phyloP scores from a whole-genome alignment of 331 rosid species.

The Telfairia occidentalis region DNA sequence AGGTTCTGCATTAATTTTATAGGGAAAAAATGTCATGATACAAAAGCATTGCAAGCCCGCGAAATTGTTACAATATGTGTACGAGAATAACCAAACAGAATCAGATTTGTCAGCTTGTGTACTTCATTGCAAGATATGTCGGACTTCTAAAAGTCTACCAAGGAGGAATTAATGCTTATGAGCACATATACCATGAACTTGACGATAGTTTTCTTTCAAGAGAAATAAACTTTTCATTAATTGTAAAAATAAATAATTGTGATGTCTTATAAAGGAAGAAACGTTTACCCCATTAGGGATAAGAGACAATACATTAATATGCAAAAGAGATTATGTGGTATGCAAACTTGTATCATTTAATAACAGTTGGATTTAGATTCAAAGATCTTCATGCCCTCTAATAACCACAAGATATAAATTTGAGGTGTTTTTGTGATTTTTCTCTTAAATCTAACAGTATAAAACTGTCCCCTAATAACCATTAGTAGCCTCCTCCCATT shows the following conservation, averaged over 20 bases:
- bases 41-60: background rate
- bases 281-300: too few relatives aligned
- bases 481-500: too few relatives aligned
- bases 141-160: background rate
- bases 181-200: background rate
- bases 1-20: constrained; percentile 43
- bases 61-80: background rate
- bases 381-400: too few relatives aligned
- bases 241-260: background rate
- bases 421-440: too few relatives aligned
- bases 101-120: background rate
- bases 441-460: too few relatives aligned
- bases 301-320: background rate
- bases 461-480: too few relatives aligned
- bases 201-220: background rate
- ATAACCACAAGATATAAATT: too few relatives aligned
- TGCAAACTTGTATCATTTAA: too few relatives aligned
- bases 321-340: too few relatives aligned
- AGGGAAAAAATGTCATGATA: background rate
- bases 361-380: too few relatives aligned
- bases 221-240: too few relatives aligned
- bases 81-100: background rate
- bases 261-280: background rate
- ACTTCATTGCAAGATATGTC: background rate
- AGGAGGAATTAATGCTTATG: background rate